These are phyloP conservation scores for Volvox reticuliferus DNA, from an alignment of 139 green algal species.

Conservation along the genomic window DNA sequence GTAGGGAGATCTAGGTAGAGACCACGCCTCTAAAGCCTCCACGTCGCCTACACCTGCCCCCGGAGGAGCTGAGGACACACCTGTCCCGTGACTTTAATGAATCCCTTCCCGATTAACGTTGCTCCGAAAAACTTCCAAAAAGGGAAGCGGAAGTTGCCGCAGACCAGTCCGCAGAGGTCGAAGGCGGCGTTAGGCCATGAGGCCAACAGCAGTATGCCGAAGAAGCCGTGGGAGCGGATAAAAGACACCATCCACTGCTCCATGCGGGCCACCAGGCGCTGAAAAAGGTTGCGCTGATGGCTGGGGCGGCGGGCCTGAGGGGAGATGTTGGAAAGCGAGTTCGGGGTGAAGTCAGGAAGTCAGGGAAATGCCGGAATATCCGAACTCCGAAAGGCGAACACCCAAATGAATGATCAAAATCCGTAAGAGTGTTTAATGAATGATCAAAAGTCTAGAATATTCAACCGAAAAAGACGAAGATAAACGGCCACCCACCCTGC, in stretches of 20 bases:
- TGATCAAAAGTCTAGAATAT: too few relatives aligned
- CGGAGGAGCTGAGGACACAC: constrained; percentile 35
- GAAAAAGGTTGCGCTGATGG: background rate
- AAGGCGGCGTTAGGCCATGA: constrained; percentile 93
- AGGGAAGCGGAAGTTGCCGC: constrained; percentile 91
- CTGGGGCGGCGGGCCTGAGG: background rate
- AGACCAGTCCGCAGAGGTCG: constrained; percentile 95
- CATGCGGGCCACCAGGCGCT: constrained; percentile 12
- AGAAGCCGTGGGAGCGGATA: constrained; percentile 87
- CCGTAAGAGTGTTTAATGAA: too few relatives aligned
- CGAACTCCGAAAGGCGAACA: too few relatives aligned
- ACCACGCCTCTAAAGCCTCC: background rate
- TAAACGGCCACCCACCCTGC: too few relatives aligned
- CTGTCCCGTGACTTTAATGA: constrained; percentile 81
- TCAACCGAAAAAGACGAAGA: too few relatives aligned
- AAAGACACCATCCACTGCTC: constrained; percentile 89
- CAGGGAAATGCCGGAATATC: too few relatives aligned
- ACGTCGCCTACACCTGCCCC: too few relatives aligned
- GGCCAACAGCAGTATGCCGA: constrained; percentile 90
- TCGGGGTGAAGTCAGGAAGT: background rate
- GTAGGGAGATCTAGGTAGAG: background rate
- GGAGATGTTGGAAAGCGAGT: too few relatives aligned
- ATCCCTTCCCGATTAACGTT: constrained; percentile 88
- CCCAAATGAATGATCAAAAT: too few relatives aligned
- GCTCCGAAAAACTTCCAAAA: constrained; percentile 94